Base-by-base conservation (phyloP, 495 filamentous ascomycete genomes). In the Aspergillus funiculosus region DNA sequence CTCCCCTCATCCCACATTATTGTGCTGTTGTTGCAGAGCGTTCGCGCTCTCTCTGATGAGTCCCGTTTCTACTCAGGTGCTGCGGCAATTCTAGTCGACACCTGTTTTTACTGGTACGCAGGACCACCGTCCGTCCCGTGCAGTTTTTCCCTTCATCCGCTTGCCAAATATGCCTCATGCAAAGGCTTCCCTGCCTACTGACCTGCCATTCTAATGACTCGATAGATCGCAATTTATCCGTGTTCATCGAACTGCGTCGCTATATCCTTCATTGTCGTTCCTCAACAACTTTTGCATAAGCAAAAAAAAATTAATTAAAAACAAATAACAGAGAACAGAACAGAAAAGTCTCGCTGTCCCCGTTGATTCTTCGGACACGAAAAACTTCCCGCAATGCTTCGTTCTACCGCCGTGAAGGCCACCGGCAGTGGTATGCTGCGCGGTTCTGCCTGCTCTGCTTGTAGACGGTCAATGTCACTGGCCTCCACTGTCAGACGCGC, bases 381-480 rank as follows among this genome's bases (percentile, higher is more conserved):
- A 51, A 64, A 66, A 67, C 60, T 57, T 57, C 54, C 59, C 62
- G 59, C 56, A 56, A 73, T 73, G 69, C 59, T 73, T 50, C 67
- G 69, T 56, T 64, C 66, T 35, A 62, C 67, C 35, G 66, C 69
- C 43, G 54, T 66, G 39, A 73, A 70, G 64, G 64, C 69, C 43
- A 63, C 75, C 63, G 63, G 68, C 69, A 69, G 68, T 60, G 62
- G 66, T 57, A 69, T 81, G 65, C 57, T 78, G 64, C 67, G 66
- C 51, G 60, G 48, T 67, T 66, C 71, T 62, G 65, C 71, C 64
- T 68, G 64, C 58, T 72, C 70, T 13, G 54, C 62, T 34, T 66
- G 60, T 36, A 57, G 66, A 48, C 58, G 69, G 32, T 64, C 76
- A 31, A 56, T 74, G 65, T 68, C 67, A 56, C 66, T 76, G 48